Evolutionary conservation across 192 early-diverging fungal genomes (phyloP).

Genomic region (Entomortierella beljakovae): DNA sequence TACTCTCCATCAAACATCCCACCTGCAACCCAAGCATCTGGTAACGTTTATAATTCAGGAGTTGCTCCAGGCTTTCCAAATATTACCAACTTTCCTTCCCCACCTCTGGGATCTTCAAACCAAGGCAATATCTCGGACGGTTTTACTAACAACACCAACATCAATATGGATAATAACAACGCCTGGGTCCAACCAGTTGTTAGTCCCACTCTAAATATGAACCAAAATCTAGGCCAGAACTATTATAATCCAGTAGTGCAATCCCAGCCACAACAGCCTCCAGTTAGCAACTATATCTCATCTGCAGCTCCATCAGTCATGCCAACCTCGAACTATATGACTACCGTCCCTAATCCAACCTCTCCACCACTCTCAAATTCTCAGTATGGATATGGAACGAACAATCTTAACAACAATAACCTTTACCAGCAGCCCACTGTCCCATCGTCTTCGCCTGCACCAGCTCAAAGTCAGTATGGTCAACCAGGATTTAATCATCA

Average conservation of each 20-base stretch:
- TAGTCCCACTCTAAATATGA: slow-evolving; percentile 14
- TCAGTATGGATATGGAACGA: slow-evolving; percentile 8
- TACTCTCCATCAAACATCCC: slow-evolving; percentile 2
- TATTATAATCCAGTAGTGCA: slow-evolving; percentile 25
- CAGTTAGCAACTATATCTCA: slow-evolving; percentile 14
- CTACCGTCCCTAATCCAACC: slow-evolving; percentile 12
- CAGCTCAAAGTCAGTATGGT: slow-evolving; percentile 12
- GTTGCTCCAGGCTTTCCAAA: slow-evolving; percentile 23
- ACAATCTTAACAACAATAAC: slow-evolving; percentile 7
- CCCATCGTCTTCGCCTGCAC: slow-evolving; percentile 15
- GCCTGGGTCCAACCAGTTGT: slow-evolving; percentile 8
- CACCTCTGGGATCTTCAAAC: slow-evolving; percentile 21
- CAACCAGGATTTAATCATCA: slow-evolving; percentile 37
- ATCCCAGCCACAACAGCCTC: slow-evolving; percentile 7
- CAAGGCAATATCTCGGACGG: not conserved
- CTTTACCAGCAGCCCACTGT: slow-evolving; percentile 7
- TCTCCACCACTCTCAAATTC: not conserved
- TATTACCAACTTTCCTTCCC: slow-evolving; percentile 47
- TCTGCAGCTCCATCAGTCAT: slow-evolving; percentile 9
- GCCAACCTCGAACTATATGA: slow-evolving; percentile 16
- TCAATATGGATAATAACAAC: not conserved
- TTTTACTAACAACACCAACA: slow-evolving; percentile 5
- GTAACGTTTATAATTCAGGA: not conserved
- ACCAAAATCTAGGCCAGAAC: slow-evolving; percentile 30
- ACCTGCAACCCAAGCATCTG: not conserved